Evolutionary conservation across 257 asterid genomes (phyloP), one percentile per base, ranked within the genome.

Genomic region (Solanum lignicaule): DNA sequence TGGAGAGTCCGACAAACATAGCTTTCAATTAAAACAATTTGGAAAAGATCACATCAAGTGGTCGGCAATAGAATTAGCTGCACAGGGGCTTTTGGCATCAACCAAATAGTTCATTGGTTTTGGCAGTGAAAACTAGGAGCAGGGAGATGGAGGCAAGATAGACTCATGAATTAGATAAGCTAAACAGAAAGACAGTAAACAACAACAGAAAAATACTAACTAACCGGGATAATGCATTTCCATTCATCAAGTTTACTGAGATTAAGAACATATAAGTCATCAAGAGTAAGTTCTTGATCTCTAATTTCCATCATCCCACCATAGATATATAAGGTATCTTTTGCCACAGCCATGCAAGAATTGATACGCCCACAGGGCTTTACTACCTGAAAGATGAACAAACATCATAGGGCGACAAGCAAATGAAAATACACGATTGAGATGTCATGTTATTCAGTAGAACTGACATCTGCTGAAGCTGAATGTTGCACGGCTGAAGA

Each of bases 241-340:
- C 99, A 97, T 86, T 95, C 99, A 84, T 97, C 99, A 87, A 97
- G 94, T 90, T 97, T 97, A 93, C 95, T 95, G 86, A 97, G 99
- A 91, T 96, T 96, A 74, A 97, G 98, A 23, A 94, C 90, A 89
- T 96, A 94, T 20, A 97, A 91, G 93, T 97, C 99, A 87, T 97
- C 99, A 46, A 97, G 98, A 11, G 99, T 95, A 68, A 96, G 92
- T 92, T 97, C 99, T 90, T 46, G 95, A 91, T 97, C 99, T 91
- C 94, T 95, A 89, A 92, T 60, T 92, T 97, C 99, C 99, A 96
- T 94, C 98, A 95, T 94, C 88, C 99, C 99, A 29, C 99, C 99
- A 65, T 93, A 97, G 81, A 97, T 89, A 89, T 97, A 97, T 83
- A 96, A 88, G 46, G 95, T 94, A 91, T 97, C 99, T 92, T 95